Conservation (phyloP, 371 early-diverging fungal genomes). For the Amoeboaphelidium protococcarum region DNA sequence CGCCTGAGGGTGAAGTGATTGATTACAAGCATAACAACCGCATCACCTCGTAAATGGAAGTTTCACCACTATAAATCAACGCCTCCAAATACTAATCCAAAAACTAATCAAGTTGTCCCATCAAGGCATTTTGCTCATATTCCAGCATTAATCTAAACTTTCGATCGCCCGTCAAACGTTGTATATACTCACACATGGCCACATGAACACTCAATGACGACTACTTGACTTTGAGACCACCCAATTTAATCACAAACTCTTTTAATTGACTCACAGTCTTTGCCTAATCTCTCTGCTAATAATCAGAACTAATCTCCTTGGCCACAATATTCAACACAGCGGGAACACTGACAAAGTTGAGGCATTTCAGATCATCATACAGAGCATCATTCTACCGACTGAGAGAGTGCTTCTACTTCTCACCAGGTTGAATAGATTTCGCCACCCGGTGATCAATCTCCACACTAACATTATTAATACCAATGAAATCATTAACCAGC, state of each 20-base stretch:
- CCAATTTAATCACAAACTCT: conserved; percentile 59
- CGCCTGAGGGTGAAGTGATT: too few species aligned
- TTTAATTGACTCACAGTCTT: conserved; percentile 63
- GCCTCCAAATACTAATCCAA: too few species aligned
- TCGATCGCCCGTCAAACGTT: too few species aligned
- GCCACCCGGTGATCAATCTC: too few species aligned
- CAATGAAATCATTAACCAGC: conserved; percentile 37
- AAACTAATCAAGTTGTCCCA: too few species aligned
- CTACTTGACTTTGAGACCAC: conserved; percentile 53
- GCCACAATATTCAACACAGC: conserved; percentile 51
- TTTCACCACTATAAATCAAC: too few species aligned
- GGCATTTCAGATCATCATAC: conserved; percentile 48
- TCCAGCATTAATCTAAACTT: too few species aligned
- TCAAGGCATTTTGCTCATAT: too few species aligned
- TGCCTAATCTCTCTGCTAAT: conserved; percentile 64
- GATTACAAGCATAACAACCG: too few species aligned
- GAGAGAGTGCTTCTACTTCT: conserved; percentile 12
- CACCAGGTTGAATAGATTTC: conserved; percentile 10
- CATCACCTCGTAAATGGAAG: too few species aligned
- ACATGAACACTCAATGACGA: too few species aligned
- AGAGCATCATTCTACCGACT: conserved; percentile 49
- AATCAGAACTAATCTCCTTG: conserved; percentile 45
- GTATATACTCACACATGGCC: too few species aligned
- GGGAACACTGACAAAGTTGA: conserved; percentile 68
- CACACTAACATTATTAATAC: conserved; percentile 6